Evolutionary conservation across 1,284 basidiomycete genomes (phyloP).

Genomic region (Porodaedalea pini): DNA sequence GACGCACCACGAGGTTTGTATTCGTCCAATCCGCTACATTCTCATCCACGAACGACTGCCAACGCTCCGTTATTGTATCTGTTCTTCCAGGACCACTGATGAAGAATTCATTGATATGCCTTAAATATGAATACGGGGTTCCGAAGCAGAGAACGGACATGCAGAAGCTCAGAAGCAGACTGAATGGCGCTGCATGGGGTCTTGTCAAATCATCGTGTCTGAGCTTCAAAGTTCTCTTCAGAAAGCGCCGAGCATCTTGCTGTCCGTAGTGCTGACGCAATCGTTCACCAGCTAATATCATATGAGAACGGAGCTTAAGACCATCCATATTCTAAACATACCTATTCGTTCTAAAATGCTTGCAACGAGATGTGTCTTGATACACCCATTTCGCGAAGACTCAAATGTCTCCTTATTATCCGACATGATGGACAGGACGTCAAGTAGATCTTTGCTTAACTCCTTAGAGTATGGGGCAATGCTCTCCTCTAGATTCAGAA

Average conservation of each 20-base stretch:
- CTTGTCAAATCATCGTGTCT: conserved; percentile 22
- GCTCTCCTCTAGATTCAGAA: conserved; percentile 20
- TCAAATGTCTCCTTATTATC: neutral
- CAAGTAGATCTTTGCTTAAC: conserved; percentile 19
- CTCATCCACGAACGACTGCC: conserved; percentile 43
- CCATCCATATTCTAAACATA: neutral
- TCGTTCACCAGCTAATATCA: conserved; percentile 18
- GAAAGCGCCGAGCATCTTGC: conserved; percentile 17
- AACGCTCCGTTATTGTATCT: conserved; percentile 41
- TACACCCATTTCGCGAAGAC: conserved; percentile 6
- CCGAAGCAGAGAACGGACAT: conserved; percentile 48
- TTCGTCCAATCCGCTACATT: conserved; percentile 36
- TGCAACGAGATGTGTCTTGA: conserved; percentile 21
- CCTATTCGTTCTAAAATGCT: conserved; percentile 18
- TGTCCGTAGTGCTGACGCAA: conserved; percentile 20
- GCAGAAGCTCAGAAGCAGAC: conserved; percentile 33
- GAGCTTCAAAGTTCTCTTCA: conserved; percentile 10
- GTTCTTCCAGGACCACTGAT: conserved; percentile 31
- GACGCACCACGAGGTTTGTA: conserved; percentile 10
- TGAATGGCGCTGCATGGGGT: conserved; percentile 31
- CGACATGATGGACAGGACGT: conserved; percentile 12
- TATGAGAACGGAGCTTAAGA: neutral
- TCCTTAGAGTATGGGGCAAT: conserved; percentile 20
- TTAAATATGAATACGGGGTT: conserved; percentile 48
- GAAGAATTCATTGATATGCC: conserved; percentile 38